phyloP scores from a whole-genome alignment of 1,284 basidiomycete genomes.

The Trichosporon sp. region DNA sequence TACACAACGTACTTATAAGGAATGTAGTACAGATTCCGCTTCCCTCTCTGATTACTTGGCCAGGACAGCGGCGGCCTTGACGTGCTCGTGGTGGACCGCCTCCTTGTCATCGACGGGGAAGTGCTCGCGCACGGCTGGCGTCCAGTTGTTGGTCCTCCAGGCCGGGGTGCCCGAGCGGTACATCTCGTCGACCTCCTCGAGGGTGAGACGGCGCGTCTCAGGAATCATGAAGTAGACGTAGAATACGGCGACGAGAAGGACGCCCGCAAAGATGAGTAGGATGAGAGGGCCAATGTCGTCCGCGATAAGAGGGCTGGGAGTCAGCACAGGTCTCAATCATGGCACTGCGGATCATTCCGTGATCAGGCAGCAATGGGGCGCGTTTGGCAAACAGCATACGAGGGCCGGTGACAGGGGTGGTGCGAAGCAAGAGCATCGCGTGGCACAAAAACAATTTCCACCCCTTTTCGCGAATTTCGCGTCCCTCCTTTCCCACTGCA shows the following conservation, averaged over 20 bases:
- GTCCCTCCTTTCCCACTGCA: too few species aligned
- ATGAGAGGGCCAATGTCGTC: constrained; percentile 64
- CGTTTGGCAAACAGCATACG: too few species aligned
- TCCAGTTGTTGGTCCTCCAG: constrained; percentile 62
- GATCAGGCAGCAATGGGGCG: too few species aligned
- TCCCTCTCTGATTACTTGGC: neutral
- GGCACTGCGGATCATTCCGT: too few species aligned
- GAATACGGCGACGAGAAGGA: constrained; percentile 63
- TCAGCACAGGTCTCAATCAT: constrained; percentile 6
- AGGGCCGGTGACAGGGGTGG: too few species aligned
- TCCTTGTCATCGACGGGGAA: constrained; percentile 7
- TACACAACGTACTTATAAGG: neutral
- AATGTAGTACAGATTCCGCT: neutral
- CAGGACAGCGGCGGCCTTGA: neutral
- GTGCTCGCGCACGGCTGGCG: constrained; percentile 45
- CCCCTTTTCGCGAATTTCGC: neutral
- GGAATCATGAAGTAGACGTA: constrained; percentile 59
- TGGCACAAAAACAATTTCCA: too few species aligned
- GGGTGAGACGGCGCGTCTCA: constrained; percentile 67
- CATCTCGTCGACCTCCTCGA: constrained; percentile 75
- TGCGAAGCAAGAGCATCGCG: too few species aligned
- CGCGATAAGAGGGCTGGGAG: constrained; percentile 53
- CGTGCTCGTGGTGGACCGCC: constrained; percentile 2
- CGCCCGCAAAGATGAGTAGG: constrained; percentile 54
- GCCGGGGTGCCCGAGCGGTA: constrained; percentile 63